phyloP scores from a whole-genome alignment of 208 protist species.

The Leishmania gerbilli region DNA sequence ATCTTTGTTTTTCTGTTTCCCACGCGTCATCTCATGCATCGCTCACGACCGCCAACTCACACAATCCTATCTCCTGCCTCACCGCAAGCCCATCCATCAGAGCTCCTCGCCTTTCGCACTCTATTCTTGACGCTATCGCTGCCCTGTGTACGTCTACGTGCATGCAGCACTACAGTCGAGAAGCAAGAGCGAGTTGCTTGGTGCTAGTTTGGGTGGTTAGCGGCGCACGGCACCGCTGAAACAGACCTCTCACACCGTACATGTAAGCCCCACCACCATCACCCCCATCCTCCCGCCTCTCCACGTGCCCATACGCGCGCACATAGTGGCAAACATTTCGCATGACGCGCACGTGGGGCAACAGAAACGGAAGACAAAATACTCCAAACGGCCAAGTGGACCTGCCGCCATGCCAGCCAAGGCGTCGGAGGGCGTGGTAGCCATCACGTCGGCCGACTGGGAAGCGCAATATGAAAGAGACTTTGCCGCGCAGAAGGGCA shows the following conservation, averaged over 20 bases:
- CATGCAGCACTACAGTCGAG: background rate
- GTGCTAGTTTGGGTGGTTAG: background rate
- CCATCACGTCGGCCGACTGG: conserved; percentile 12
- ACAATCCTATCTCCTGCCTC: background rate
- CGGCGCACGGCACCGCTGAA: background rate
- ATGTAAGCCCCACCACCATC: background rate
- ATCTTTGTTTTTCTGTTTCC: background rate
- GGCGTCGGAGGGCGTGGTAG: background rate
- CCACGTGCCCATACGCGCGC: background rate
- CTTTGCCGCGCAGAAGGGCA: conserved; percentile 35
- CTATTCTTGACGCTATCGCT: background rate
- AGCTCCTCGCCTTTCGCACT: background rate
- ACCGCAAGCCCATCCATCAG: background rate
- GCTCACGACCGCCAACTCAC: background rate
- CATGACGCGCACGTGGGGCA: background rate
- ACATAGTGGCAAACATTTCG: background rate
- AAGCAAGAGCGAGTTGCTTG: background rate
- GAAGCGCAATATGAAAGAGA: conserved; percentile 50
- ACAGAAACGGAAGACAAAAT: background rate
- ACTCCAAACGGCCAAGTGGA: background rate
- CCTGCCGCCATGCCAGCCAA: background rate
- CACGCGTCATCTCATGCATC: background rate
- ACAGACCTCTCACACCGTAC: background rate
- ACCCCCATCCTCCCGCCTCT: background rate
- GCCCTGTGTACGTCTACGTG: background rate